A percentile compares a stretch with the other conserved stretches of the same genome.
Conservation (phyloP, 305 asterid genomes). For the Euphrasia arctica region DNA sequence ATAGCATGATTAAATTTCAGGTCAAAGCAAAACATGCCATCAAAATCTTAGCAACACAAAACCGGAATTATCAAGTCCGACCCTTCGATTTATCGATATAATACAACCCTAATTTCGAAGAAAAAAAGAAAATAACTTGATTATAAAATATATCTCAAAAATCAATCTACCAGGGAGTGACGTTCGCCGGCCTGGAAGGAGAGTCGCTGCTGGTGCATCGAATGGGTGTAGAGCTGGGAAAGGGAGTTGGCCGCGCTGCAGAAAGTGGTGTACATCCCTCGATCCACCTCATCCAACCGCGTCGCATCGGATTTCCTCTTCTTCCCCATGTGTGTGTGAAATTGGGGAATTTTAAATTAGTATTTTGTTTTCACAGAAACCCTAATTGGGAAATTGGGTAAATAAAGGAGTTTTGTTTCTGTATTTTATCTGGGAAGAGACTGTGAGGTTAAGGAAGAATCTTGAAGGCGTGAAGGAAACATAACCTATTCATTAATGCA, state of each 20-base stretch:
- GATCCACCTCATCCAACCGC: conserved; percentile 63
- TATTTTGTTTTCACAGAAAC: conserved; percentile 13
- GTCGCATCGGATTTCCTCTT: conserved; percentile 70
- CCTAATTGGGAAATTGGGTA: conserved; percentile 31
- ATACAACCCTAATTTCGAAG: too few species aligned
- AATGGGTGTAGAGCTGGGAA: conserved; percentile 63
- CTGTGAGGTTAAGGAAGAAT: conserved; percentile 13
- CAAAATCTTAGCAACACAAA: too few species aligned
- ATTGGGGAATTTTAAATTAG: conserved; percentile 10
- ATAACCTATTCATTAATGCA: background rate
- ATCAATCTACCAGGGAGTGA: conserved; percentile 41
- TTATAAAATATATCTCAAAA: conserved; percentile 7
- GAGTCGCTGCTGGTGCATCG: conserved; percentile 62
- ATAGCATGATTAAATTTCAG: background rate
- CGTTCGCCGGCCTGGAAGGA: conserved; percentile 71
- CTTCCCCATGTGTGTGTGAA: conserved; percentile 41
- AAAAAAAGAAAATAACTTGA: background rate
- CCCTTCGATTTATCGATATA: too few species aligned
- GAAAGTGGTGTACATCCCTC: conserved; percentile 58
- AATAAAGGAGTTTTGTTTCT: background rate
- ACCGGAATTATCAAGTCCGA: too few species aligned
- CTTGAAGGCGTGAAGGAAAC: conserved; percentile 12
- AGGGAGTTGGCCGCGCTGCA: conserved; percentile 62
- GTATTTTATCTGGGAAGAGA: conserved; percentile 8
- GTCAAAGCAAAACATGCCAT: too few species aligned